Conservation (phyloP, 768 basidiomycete species). For the Boletus edulis region DNA sequence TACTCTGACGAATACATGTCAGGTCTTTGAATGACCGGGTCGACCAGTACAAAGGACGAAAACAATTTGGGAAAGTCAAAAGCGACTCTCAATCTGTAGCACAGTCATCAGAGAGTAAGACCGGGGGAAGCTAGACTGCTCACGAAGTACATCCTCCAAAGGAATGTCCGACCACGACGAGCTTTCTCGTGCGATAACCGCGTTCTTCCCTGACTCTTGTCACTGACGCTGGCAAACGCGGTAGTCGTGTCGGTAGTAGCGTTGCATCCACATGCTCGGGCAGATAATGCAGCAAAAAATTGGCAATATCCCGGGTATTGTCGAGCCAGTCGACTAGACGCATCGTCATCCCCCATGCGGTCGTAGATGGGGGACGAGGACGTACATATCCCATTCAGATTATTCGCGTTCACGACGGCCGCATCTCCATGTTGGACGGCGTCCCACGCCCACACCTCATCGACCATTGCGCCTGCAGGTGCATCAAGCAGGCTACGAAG, state of each 20-base stretch:
- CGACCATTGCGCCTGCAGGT: constrained; percentile 41
- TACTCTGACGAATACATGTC: not conserved
- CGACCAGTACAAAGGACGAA: constrained; percentile 68
- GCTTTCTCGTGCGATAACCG: constrained; percentile 52
- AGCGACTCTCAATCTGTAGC: constrained; percentile 59
- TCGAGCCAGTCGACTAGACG: constrained; percentile 73
- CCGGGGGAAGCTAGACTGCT: constrained; percentile 26
- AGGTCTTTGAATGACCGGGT: constrained; percentile 61
- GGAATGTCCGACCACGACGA: constrained; percentile 80
- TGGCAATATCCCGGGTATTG: constrained; percentile 72
- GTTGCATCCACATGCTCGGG: constrained; percentile 40
- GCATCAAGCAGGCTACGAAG: constrained; percentile 51
- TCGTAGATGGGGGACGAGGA: not conserved
- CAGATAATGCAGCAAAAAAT: constrained; percentile 69
- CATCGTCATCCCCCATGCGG: not conserved
- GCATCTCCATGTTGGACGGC: constrained; percentile 84
- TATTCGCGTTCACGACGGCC: constrained; percentile 61
- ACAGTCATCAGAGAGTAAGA: not conserved
- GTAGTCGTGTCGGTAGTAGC: constrained; percentile 51
- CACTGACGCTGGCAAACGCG: constrained; percentile 44
- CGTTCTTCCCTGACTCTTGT: constrained; percentile 38
- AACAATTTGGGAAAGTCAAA: constrained; percentile 64
- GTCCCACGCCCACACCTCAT: constrained; percentile 84
- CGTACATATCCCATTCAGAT: constrained; percentile 60
- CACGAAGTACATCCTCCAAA: constrained; percentile 79